Conservation (phyloP, 257 asterid species). For the Fraxinus cuspidata region DNA sequence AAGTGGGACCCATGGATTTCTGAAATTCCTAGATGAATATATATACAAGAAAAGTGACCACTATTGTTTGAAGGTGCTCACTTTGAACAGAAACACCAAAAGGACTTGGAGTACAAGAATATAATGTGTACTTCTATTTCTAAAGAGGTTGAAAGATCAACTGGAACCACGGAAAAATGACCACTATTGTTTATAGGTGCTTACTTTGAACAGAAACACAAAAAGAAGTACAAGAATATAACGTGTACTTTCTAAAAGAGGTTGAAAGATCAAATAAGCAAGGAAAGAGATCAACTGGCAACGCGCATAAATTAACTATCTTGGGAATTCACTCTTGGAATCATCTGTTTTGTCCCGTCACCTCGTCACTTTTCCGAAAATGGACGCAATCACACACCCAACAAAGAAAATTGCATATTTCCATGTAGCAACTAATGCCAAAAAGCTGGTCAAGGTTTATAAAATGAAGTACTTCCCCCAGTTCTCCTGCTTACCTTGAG, state of each 20-base stretch:
- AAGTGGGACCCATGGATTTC: neutral
- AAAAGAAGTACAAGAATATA: neutral
- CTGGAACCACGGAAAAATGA: too few species aligned
- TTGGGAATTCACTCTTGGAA: neutral
- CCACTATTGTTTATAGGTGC: neutral
- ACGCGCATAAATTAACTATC: neutral
- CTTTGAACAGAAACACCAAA: neutral
- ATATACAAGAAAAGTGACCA: neutral
- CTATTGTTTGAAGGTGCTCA: neutral
- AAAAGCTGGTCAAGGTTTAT: neutral
- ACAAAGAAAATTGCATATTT: neutral
- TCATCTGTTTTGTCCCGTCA: neutral
- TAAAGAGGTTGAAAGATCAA: neutral
- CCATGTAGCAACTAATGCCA: neutral
- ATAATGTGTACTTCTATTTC: neutral
- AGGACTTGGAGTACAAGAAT: neutral
- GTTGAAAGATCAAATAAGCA: neutral
- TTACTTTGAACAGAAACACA: neutral
- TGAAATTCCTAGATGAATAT: neutral
- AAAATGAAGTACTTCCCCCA: neutral
- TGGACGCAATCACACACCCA: neutral
- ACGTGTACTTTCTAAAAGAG: neutral
- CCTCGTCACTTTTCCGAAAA: neutral
- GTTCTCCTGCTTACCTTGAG: slow-evolving; percentile 66
- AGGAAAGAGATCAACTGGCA: neutral